A percentile compares a stretch with the other conserved stretches of the same genome.
Conservation (phyloP, 1,284 basidiomycete species). For the Paramarasmius palmivorus region DNA sequence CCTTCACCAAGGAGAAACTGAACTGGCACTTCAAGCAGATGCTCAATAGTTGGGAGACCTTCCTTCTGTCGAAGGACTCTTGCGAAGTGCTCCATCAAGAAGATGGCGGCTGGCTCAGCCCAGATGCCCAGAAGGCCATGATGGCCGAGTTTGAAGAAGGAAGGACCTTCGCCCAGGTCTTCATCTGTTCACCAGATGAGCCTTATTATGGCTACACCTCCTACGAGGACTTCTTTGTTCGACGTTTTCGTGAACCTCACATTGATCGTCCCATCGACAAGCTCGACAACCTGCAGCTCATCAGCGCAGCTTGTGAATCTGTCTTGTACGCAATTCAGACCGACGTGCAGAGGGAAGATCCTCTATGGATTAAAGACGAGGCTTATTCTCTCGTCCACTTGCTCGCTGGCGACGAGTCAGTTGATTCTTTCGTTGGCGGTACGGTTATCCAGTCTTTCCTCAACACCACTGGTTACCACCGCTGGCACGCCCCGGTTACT, state of each 20-base stretch:
- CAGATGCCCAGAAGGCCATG: slow-evolving; percentile 22
- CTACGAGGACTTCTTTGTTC: slow-evolving; percentile 42
- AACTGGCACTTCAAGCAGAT: slow-evolving; percentile 24
- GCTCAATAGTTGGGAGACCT: slow-evolving; percentile 30
- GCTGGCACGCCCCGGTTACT: slow-evolving; percentile 41
- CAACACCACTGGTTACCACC: slow-evolving; percentile 37
- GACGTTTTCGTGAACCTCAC: slow-evolving; percentile 25
- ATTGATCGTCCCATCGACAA: slow-evolving; percentile 31
- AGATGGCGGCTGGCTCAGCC: slow-evolving; percentile 35
- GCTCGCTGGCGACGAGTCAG: slow-evolving; percentile 29
- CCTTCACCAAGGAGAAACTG: slow-evolving; percentile 15
- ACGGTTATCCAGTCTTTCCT: slow-evolving; percentile 44
- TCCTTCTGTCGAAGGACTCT: slow-evolving; percentile 32
- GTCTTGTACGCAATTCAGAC: slow-evolving; percentile 9
- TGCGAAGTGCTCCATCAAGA: slow-evolving; percentile 28
- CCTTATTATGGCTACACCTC: slow-evolving; percentile 35
- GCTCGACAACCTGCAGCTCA: slow-evolving; percentile 31
- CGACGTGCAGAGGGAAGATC: slow-evolving; percentile 29
- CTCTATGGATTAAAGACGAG: slow-evolving; percentile 42
- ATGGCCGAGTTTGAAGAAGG: slow-evolving; percentile 25
- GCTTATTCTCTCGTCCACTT: slow-evolving; percentile 40
- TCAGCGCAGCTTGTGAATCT: slow-evolving; percentile 27
- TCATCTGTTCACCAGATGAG: slow-evolving; percentile 34
- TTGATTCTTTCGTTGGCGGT: slow-evolving; percentile 34
- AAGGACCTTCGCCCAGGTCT: slow-evolving; percentile 32